Evolutionary conservation across 2,329 filamentous ascomycete genomes (phyloP).

Genomic region (Fusarium ambrosium): DNA sequence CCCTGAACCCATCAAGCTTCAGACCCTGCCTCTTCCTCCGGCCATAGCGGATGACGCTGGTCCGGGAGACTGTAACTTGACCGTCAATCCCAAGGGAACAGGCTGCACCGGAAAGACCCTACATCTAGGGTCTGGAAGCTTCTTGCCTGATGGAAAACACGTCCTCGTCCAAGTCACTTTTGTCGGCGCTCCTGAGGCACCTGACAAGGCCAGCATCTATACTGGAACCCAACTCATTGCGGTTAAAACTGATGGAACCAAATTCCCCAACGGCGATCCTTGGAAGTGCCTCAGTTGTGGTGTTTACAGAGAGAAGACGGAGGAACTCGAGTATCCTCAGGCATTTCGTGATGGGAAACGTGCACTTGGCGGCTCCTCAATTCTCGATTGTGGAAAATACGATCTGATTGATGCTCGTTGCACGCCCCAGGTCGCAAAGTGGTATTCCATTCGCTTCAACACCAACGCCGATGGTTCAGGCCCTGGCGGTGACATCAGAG

Average conservation of each 20-base stretch:
- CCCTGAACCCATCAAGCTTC: neutral
- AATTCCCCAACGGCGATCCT: conserved; percentile 58
- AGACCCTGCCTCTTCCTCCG: neutral
- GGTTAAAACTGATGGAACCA: conserved; percentile 57
- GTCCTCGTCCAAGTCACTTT: conserved; percentile 57
- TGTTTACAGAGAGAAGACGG: conserved; percentile 51
- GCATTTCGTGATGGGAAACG: conserved; percentile 56
- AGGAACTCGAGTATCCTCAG: conserved; percentile 58
- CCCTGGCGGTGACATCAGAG: conserved; percentile 53
- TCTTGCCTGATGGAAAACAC: conserved; percentile 59
- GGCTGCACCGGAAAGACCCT: neutral
- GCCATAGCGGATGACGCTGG: neutral
- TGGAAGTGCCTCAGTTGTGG: conserved; percentile 64
- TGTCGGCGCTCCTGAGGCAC: conserved; percentile 56
- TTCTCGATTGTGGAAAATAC: conserved; percentile 55
- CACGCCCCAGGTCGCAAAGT: conserved; percentile 5
- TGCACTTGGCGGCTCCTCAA: conserved; percentile 50
- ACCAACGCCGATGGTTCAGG: conserved; percentile 46
- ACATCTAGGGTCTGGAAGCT: conserved; percentile 35
- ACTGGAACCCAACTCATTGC: conserved; percentile 46
- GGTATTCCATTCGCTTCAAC: conserved; percentile 23
- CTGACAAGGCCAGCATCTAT: conserved; percentile 58
- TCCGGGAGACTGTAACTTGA: neutral
- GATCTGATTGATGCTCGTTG: conserved; percentile 45
- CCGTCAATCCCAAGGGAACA: neutral